These are phyloP conservation scores for Rhizoclosmatium sp. DNA, from an alignment of 192 early-diverging fungal genomes.

Conservation along the genomic window DNA sequence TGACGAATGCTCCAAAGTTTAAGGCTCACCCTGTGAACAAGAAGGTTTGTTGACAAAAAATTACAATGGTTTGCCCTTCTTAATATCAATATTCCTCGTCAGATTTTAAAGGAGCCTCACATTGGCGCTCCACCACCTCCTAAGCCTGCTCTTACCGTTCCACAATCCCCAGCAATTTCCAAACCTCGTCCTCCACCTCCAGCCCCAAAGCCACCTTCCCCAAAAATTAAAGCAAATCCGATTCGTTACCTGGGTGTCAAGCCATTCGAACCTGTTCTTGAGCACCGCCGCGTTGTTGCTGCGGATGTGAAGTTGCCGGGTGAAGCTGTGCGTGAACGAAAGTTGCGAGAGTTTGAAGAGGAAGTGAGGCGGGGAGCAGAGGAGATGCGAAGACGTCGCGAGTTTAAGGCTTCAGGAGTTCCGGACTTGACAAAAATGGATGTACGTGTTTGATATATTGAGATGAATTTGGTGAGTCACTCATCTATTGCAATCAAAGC, in stretches of 20 bases:
- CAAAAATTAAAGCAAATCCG: slow-evolving; percentile 58
- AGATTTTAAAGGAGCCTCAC: slow-evolving; percentile 43
- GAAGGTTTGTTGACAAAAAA: slow-evolving; percentile 25
- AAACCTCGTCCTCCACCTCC: slow-evolving; percentile 28
- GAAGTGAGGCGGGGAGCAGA: slow-evolving; percentile 40
- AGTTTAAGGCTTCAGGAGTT: slow-evolving; percentile 29
- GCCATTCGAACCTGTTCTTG: slow-evolving; percentile 49
- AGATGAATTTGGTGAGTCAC: neutral
- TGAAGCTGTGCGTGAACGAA: slow-evolving; percentile 63
- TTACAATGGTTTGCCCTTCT: too few relatives aligned
- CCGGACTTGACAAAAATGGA: slow-evolving; percentile 20
- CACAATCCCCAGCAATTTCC: slow-evolving; percentile 50
- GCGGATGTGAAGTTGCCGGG: slow-evolving; percentile 66
- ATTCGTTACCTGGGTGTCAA: slow-evolving; percentile 38
- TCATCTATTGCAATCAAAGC: slow-evolving; percentile 30
- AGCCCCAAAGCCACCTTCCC: slow-evolving; percentile 31
- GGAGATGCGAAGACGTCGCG: slow-evolving; percentile 48
- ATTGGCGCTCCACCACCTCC: slow-evolving; percentile 30
- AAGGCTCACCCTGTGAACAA: slow-evolving; percentile 57
- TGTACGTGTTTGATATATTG: slow-evolving; percentile 9
- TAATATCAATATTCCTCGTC: neutral
- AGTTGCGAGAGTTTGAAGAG: slow-evolving; percentile 63
- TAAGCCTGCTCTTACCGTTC: slow-evolving; percentile 49
- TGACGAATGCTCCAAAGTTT: slow-evolving; percentile 50
- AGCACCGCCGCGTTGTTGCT: slow-evolving; percentile 45